phyloP scores from a whole-genome alignment of 805 yeast species.

The Pichia cabralensis region DNA sequence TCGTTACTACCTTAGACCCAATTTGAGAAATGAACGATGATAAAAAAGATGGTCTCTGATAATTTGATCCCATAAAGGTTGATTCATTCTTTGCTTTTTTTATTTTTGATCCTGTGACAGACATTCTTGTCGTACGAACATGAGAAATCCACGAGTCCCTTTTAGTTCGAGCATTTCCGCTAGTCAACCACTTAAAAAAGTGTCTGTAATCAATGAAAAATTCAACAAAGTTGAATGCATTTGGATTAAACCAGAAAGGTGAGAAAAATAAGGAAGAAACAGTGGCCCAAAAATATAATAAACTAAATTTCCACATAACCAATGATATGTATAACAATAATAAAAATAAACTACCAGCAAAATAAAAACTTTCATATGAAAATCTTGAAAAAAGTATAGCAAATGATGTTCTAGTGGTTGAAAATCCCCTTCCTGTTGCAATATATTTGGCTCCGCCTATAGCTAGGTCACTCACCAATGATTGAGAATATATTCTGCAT shows the following conservation, averaged over 20 bases:
- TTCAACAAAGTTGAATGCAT: constrained; percentile 60
- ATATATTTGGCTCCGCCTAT: constrained; percentile 78
- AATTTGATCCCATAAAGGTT: constrained; percentile 33
- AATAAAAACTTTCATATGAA: constrained; percentile 56
- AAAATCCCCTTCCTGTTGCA: constrained; percentile 77
- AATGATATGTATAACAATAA: constrained; percentile 48
- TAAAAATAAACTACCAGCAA: constrained; percentile 44
- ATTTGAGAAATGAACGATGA: constrained; percentile 34
- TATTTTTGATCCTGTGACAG: constrained; percentile 46
- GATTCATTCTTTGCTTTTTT: constrained; percentile 29
- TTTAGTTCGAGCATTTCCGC: constrained; percentile 36
- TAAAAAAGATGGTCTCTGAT: constrained; percentile 31
- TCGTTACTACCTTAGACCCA: constrained; percentile 28
- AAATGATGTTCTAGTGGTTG: constrained; percentile 63
- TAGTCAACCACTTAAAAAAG: constrained; percentile 40
- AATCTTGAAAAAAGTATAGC: constrained; percentile 57
- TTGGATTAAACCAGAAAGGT: constrained; percentile 70
- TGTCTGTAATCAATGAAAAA: constrained; percentile 60
- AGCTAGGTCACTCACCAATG: constrained; percentile 56
- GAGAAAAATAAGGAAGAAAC: constrained; percentile 55
- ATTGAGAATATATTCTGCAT: constrained; percentile 65
- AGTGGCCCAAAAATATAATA: constrained; percentile 67
- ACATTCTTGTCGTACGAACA: constrained; percentile 40
- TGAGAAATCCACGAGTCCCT: constrained; percentile 37
- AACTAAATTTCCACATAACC: constrained; percentile 50